Percentiles rank a stretch among this genome's conserved stretches.
phyloP scores from a whole-genome alignment of 345 rosid species.

The Firmiana major region DNA sequence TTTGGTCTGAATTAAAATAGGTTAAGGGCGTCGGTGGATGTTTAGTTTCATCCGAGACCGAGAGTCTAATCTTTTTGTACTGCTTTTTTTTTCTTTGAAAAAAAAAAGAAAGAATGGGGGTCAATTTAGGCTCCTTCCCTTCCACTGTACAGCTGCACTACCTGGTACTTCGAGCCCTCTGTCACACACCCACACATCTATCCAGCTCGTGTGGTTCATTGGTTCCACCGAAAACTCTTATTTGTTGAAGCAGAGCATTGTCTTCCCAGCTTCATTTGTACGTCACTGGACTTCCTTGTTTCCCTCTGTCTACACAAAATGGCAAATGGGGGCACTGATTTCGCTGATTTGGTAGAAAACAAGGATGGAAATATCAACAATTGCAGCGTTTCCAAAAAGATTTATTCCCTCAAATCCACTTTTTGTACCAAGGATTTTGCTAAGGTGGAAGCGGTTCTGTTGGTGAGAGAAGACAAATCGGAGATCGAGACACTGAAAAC shows the following conservation, averaged over 20 bases:
- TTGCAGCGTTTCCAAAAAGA: background rate
- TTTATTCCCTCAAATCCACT: background rate
- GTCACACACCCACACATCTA: background rate
- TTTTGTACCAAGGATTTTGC: slow-evolving; percentile 7
- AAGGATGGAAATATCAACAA: background rate
- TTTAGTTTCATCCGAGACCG: too few species aligned
- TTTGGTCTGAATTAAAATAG: too few species aligned
- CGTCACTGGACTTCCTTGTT: too few species aligned
- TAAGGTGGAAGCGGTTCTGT: slow-evolving; percentile 1
- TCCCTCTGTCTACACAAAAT: background rate
- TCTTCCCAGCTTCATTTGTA: too few species aligned
- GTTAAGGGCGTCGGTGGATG: too few species aligned
- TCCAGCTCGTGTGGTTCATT: background rate
- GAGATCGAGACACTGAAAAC: too few species aligned
- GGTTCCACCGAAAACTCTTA: too few species aligned
- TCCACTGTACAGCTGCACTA: background rate
- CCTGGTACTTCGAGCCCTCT: background rate
- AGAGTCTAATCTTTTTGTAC: too few species aligned
- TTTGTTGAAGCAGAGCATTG: too few species aligned
- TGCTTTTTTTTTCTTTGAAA: too few species aligned
- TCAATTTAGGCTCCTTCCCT: background rate
- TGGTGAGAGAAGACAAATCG: too few species aligned
- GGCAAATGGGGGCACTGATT: too few species aligned
- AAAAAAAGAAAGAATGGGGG: background rate
- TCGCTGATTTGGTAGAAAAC: background rate